phyloP scores from a whole-genome alignment of 1,284 basidiomycete species.

The Cronartium ribicola region DNA sequence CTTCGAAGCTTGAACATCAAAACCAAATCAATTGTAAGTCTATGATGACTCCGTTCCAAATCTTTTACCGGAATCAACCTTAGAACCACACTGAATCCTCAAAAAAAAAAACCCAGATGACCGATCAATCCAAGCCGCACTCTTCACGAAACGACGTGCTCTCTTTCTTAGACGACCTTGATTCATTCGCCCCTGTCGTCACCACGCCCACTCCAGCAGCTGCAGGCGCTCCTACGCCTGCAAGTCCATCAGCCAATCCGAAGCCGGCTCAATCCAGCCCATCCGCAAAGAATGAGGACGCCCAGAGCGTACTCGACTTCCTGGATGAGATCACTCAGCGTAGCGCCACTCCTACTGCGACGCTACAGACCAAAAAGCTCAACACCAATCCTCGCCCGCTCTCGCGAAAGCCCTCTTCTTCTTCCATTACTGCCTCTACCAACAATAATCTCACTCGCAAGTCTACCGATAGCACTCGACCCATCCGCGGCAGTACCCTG shows the following conservation, averaged over 20 bases:
- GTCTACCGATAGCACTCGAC: background rate
- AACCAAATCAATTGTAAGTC: too few relatives aligned
- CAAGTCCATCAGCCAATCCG: background rate
- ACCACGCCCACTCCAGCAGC: background rate
- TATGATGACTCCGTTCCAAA: too few relatives aligned
- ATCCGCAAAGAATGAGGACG: constrained; percentile 21
- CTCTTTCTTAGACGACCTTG: constrained; percentile 33
- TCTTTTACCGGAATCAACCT: too few relatives aligned
- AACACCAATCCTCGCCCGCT: constrained; percentile 10
- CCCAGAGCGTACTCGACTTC: constrained; percentile 38
- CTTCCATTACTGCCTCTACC: constrained; percentile 6
- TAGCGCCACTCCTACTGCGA: constrained; percentile 23
- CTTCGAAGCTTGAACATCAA: too few relatives aligned
- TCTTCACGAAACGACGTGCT: constrained; percentile 19
- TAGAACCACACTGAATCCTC: background rate
- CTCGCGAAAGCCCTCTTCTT: constrained; percentile 30
- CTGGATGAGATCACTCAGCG: constrained; percentile 40
- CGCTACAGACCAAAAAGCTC: constrained; percentile 15
- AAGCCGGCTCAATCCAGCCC: background rate
- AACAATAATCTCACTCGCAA: background rate
- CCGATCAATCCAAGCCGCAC: constrained; percentile 4
- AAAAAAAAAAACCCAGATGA: background rate
- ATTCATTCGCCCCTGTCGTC: constrained; percentile 18
- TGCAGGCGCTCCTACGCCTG: background rate
- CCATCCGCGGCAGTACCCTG: background rate